A percentile compares a stretch with the other conserved stretches of the same genome.
Conservation (phyloP, 768 basidiomycete genomes). For the Tulasnella sp. region DNA sequence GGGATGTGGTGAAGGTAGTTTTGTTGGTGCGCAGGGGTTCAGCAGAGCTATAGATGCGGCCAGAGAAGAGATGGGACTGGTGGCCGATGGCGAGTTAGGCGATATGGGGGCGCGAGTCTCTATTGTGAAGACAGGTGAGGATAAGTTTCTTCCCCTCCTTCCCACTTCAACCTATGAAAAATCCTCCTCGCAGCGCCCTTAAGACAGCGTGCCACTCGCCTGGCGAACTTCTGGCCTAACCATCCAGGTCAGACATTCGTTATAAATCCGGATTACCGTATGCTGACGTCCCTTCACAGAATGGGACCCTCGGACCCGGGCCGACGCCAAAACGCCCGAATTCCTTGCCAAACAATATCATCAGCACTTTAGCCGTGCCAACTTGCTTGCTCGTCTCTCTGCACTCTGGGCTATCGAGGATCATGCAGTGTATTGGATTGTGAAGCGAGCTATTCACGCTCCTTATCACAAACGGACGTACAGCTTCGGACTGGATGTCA, state of each 20-base stretch:
- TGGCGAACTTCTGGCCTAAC: neutral
- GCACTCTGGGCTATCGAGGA: conserved; percentile 36
- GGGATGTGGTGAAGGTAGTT: conserved; percentile 28
- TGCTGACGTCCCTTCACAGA: neutral
- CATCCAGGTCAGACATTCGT: conserved; percentile 1
- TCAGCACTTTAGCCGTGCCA: conserved; percentile 12
- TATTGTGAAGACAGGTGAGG: conserved; percentile 20
- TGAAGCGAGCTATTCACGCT: conserved; percentile 32
- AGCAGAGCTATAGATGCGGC: conserved; percentile 32
- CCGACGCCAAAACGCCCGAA: neutral
- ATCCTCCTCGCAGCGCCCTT: conserved; percentile 9
- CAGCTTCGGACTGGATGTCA: conserved; percentile 34
- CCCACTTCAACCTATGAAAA: neutral
- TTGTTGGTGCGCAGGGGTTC: conserved; percentile 25
- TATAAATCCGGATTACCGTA: neutral
- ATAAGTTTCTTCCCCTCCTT: neutral
- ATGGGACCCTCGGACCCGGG: conserved; percentile 5
- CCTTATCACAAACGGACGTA: conserved; percentile 33
- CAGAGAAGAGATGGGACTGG: conserved; percentile 29
- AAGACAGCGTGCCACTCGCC: neutral
- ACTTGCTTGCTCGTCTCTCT: conserved; percentile 35
- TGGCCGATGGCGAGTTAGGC: conserved; percentile 27
- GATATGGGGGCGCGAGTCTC: conserved; percentile 34
- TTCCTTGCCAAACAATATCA: neutral
- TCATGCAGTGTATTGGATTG: conserved; percentile 34